Evolutionary conservation across 495 filamentous ascomycete genomes (phyloP).

Genomic region (Pseudotulostoma volvatum): DNA sequence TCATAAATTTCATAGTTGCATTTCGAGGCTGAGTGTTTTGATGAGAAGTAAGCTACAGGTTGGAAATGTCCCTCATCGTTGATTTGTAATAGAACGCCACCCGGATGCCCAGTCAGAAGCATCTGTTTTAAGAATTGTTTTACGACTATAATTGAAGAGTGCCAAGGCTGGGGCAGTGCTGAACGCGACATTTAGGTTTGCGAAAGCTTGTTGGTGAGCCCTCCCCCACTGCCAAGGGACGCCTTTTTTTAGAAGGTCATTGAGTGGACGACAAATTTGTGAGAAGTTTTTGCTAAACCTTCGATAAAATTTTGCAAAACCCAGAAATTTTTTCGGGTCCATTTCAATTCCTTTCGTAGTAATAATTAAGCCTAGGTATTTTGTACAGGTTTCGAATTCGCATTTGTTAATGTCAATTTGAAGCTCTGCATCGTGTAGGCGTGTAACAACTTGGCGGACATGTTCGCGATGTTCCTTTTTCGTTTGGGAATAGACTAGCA

Average conservation of each 20-base stretch:
- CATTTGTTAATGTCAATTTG: slow-evolving; percentile 16
- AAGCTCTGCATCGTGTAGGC: slow-evolving; percentile 8
- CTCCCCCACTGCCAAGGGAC: slow-evolving; percentile 22
- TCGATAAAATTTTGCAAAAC: slow-evolving; percentile 22
- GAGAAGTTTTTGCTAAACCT: slow-evolving; percentile 15
- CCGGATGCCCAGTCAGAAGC: no score
- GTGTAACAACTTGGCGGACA: slow-evolving; percentile 10
- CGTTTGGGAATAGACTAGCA: slow-evolving; percentile 12
- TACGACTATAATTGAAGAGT: slow-evolving; percentile 8
- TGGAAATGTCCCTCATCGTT: slow-evolving; percentile 7
- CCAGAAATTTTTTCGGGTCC: slow-evolving; percentile 11
- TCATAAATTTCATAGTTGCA: slow-evolving; percentile 16
- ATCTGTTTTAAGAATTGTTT: slow-evolving; percentile 10
- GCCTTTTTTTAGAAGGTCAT: slow-evolving; percentile 7
- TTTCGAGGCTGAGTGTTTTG: slow-evolving; percentile 9
- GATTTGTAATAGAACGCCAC: slow-evolving; percentile 12
- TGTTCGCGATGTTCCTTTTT: slow-evolving; percentile 9
- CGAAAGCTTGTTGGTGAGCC: slow-evolving; percentile 50
- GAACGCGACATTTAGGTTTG: slow-evolving; percentile 34
- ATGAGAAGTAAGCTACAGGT: no score
- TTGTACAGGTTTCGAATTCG: slow-evolving; percentile 12
- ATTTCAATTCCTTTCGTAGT: slow-evolving; percentile 11
- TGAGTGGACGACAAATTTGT: slow-evolving; percentile 6
- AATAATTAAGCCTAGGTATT: slow-evolving; percentile 13
- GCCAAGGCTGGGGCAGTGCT: slow-evolving; percentile 9